A percentile compares a stretch with the other conserved stretches of the same genome.
These are phyloP conservation scores for Fraxinus xanthoxyloides DNA, from an alignment of 305 asterid species.

Conservation along the genomic window DNA sequence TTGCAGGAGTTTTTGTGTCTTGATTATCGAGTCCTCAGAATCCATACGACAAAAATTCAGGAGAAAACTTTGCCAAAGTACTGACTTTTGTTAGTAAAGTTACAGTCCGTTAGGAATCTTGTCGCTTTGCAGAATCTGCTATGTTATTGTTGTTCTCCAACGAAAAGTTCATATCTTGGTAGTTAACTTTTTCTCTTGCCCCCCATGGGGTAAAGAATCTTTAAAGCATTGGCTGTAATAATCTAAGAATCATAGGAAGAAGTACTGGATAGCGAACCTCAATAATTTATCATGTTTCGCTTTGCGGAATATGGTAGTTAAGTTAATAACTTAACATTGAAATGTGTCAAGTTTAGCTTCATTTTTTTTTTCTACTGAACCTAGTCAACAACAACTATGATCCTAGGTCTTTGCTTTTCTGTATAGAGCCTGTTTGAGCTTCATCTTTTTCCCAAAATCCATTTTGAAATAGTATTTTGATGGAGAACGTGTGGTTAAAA, in stretches of 20 bases:
- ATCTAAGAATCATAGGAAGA: background rate
- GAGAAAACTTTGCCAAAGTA: constrained; percentile 17
- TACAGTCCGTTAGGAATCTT: background rate
- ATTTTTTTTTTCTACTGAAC: background rate
- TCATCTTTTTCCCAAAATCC: too few relatives aligned
- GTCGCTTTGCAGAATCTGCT: background rate
- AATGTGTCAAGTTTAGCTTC: background rate
- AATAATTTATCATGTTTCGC: background rate
- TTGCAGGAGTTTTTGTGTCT: constrained; percentile 15
- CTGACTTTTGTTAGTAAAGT: background rate
- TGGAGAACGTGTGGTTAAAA: too few relatives aligned
- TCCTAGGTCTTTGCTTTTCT: too few relatives aligned
- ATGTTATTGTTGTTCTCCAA: constrained; percentile 31
- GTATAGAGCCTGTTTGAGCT: too few relatives aligned
- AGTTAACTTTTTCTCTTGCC: background rate
- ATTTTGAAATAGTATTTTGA: too few relatives aligned
- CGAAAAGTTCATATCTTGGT: background rate
- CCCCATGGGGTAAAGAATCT: background rate
- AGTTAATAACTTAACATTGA: background rate
- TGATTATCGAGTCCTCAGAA: background rate
- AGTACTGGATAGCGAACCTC: background rate
- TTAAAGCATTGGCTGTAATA: background rate
- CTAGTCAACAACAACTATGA: too few relatives aligned
- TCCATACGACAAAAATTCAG: background rate
- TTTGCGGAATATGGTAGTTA: background rate